phyloP scores from a whole-genome alignment of 345 rosid genomes.

The Luvunga scandens region DNA sequence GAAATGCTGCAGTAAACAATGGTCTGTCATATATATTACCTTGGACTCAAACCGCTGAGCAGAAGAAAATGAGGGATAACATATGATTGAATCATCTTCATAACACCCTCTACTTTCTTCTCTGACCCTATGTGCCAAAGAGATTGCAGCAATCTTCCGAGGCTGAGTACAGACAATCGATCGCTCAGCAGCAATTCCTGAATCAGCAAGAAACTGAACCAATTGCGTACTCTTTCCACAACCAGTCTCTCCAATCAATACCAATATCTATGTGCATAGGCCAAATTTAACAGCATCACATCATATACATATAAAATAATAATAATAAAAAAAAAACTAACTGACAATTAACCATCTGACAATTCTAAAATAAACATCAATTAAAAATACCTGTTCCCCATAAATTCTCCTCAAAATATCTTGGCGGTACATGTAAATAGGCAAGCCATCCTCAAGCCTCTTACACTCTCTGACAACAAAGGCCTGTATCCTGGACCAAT shows the following conservation, averaged over 20 bases:
- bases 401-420: constrained; percentile 48
- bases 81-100: constrained; percentile 44
- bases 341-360: background rate
- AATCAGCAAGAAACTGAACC: constrained; percentile 89
- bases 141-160: constrained; percentile 77
- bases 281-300: background rate
- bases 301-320: no score
- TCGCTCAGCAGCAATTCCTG: constrained; percentile 54
- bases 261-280: constrained; percentile 48
- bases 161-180: constrained; percentile 89
- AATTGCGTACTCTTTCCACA: constrained; percentile 95
- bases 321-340: background rate
- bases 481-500: constrained; percentile 55
- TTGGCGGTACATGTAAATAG: constrained; percentile 57
- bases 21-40: constrained; percentile 77
- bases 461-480: constrained; percentile 65
- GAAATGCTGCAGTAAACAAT: constrained; percentile 74
- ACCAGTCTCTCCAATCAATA: constrained; percentile 92
- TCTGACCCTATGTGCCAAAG: constrained; percentile 69
- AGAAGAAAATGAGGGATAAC: constrained; percentile 61
- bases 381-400: constrained; percentile 45
- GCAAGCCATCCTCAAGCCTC: constrained; percentile 72
- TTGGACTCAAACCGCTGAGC: constrained; percentile 50
- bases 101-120: constrained; percentile 78
- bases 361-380: background rate